Evolutionary conservation across 2,329 filamentous ascomycete species (phyloP).

Genomic region (Xylaria sp.): DNA sequence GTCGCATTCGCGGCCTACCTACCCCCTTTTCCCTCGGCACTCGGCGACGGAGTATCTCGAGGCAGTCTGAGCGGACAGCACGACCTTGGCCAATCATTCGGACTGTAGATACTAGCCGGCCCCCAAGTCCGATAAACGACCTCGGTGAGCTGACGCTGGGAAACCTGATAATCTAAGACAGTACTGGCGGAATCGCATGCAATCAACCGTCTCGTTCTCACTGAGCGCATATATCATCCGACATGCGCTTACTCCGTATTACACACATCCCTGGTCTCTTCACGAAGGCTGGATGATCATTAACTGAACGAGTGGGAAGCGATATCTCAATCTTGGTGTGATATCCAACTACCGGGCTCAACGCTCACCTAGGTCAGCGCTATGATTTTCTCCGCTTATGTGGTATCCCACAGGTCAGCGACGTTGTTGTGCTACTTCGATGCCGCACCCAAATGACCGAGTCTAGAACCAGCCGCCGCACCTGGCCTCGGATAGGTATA

Average conservation of each 20-base stretch:
- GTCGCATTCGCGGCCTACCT: not conserved
- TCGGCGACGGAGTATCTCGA: constrained; percentile 25
- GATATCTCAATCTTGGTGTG: not conserved
- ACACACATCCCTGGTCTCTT: not conserved
- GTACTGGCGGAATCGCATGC: not conserved
- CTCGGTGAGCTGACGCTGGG: not conserved
- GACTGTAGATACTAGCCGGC: not conserved
- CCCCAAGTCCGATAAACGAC: not conserved
- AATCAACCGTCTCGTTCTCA: not conserved
- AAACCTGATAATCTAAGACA: not conserved
- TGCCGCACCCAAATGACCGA: no score
- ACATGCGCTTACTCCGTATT: not conserved
- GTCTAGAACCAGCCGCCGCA: no score
- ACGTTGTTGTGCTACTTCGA: no score
- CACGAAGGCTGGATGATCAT: not conserved
- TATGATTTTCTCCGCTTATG: not conserved
- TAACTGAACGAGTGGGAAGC: not conserved
- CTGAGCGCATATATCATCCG: not conserved
- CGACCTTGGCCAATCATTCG: not conserved
- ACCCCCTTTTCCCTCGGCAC: not conserved
- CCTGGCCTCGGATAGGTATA: no score
- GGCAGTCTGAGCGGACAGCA: not conserved
- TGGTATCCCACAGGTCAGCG: no score
- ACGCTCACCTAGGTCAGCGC: not conserved
- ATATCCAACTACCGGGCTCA: no score